Conservation (phyloP, 805 yeast genomes). For the Yamadazyma phyllophila region DNA sequence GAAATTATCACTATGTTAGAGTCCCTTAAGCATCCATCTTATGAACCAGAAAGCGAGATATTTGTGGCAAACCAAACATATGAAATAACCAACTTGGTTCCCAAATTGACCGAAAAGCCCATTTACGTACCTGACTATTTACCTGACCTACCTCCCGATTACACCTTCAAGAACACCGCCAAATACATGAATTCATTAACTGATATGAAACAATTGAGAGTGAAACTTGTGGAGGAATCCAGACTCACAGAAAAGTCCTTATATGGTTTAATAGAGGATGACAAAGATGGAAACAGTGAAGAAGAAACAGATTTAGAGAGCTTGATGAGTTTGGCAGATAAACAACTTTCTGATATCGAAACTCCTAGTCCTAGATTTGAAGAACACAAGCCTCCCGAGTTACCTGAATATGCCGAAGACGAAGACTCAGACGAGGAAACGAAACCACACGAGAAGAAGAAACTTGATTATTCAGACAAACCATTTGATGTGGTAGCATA, state of each 20-base stretch:
- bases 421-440: constrained; percentile 4
- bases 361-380: constrained; percentile 13
- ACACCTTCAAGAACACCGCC: constrained; percentile 81
- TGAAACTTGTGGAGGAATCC: constrained; percentile 76
- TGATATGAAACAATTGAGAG: constrained; percentile 69
- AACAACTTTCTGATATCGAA: background rate
- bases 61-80: constrained; percentile 54
- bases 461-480: constrained; percentile 2
- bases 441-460: constrained; percentile 8
- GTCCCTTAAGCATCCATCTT: constrained; percentile 22
- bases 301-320: constrained; percentile 10
- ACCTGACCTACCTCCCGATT: constrained; percentile 91
- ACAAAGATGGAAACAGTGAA: constrained; percentile 19
- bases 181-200: constrained; percentile 57
- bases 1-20: constrained; percentile 13
- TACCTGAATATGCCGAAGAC: constrained; percentile 14
- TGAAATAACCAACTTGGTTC: constrained; percentile 55
- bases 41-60: constrained; percentile 42
- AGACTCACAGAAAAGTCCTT: constrained; percentile 77
- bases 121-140: constrained; percentile 68
- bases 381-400: constrained; percentile 11
- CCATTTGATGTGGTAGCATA: constrained; percentile 56
- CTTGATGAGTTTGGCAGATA: constrained; percentile 8
- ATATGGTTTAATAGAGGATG: constrained; percentile 50
- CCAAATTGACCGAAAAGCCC: constrained; percentile 39